Base-by-base conservation (phyloP, 495 filamentous ascomycete species). In the Aspergillus sclerotioniger region DNA sequence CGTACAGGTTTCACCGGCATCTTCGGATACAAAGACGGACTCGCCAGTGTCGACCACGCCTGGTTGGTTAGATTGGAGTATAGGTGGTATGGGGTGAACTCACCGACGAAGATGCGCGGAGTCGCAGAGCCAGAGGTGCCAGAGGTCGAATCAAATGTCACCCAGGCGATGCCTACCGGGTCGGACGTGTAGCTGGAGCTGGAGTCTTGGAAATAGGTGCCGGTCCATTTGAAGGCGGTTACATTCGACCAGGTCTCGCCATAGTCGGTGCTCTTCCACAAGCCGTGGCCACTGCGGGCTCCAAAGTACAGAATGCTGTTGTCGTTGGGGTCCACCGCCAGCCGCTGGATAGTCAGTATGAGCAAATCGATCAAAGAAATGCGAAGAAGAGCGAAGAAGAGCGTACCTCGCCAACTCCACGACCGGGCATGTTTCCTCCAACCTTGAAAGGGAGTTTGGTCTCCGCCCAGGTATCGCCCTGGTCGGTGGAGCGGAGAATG, bases 381-480 rank as follows among this genome's bases (percentile, higher is more conserved):
- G n/a, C n/a, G n/a, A n/a, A n/a, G n/a, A n/a, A n/a, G n/a, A n/a
- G n/a, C n/a, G n/a, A n/a, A n/a, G n/a, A n/a, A n/a, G n/a, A n/a
- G n/a, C n/a, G n/a, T 12, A 61, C 59, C 53, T 61, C 59, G 1
- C 59, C 59, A 29, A 61, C 56, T 2, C 59, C 59, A 37, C 59
- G 59, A n/a, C 59, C 59, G 21, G 59, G 59, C 59, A 61, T 61
- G 37, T 61, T 61, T 12, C 59, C 59, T 4, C 59, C 59, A 21
- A 61, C 59, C 21, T 61, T 61, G 31, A 61, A 61, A 31, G 59
- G 46, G 28, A 61, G 32, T n/a, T 28, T 25, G 2, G 59, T 56
- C 54, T 61, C 53, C 8, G 47, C 10, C 59, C 59, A 61, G 10
- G 59, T 61, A 20, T 61, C 54, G 4, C 59, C 59, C 32, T 55